Evolutionary conservation across 2,329 filamentous ascomycete species (phyloP), one percentile per base, ranked within the genome.

Genomic region (Fusarium foetens): DNA sequence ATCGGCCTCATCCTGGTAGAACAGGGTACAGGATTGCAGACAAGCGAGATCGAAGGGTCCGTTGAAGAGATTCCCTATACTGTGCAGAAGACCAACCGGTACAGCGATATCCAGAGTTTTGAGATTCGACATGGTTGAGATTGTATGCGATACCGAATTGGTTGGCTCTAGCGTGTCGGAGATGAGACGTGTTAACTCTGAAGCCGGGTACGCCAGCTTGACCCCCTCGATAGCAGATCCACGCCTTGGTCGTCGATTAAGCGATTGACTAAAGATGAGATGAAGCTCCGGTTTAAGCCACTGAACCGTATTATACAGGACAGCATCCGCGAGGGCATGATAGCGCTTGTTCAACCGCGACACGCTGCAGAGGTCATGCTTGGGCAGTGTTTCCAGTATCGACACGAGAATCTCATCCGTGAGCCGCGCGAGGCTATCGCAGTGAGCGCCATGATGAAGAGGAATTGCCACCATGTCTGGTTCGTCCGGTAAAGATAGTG

Each of bases 1-100:
- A 54, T 83, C 79, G 57, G 83, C 79, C 19, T 81, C 79, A 68
- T 79, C 79, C 72, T 86, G 84, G 71, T 86, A 87, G 76, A 83
- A 86, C 38, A 87, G 77, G 5, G 80, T 83, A 79, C 85, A 86
- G 6, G 81, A 79, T 71, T 82, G 83, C 29, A 87, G 79, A 66
- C 82, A 85, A 49, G 85, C 84, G 55, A 87, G 76, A 76, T 86
- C 85, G 66, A 87, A 87, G 2, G 85, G 85, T 2, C 84, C 83
- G 70, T 86, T 86, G 75, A 87, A 86, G 8, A 87, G 76, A 41
- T 83, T 80, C 12, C 85, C 85, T 71, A 87, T 85, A 42, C 84
- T 84, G 63, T 83, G 82, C 6, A 84, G 78, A 39, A 87, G 76
- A 17, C 75, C 77, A 23, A 80, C 81, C 2, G 85, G 85, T 1